Evolutionary conservation across 2,329 filamentous ascomycete species (phyloP).

Genomic region (Cordyceps fumosorosea): DNA sequence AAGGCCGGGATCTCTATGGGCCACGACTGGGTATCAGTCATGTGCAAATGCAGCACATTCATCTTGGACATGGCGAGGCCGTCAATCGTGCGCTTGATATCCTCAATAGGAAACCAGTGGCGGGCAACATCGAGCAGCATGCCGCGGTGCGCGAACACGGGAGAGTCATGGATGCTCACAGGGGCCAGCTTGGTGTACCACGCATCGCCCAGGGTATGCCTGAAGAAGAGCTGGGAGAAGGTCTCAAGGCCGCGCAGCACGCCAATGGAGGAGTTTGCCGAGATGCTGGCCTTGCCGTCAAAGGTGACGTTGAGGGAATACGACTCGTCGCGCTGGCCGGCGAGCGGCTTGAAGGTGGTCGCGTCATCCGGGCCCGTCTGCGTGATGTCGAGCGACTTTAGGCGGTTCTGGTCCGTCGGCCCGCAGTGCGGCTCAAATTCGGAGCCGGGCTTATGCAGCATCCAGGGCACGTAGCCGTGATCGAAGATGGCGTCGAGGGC

Average conservation of each 20-base stretch:
- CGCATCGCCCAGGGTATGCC: conserved; percentile 45
- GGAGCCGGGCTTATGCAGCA: conserved; percentile 58
- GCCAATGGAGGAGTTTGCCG: conserved; percentile 60
- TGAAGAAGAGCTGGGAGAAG: conserved; percentile 73
- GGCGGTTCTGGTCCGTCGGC: conserved; percentile 35
- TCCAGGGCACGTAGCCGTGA: conserved; percentile 70
- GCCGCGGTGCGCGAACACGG: conserved; percentile 59
- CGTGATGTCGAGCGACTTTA: conserved; percentile 55
- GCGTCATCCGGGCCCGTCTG: conserved; percentile 50
- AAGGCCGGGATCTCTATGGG: conserved; percentile 73
- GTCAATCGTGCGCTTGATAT: conserved; percentile 71
- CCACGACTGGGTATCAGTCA: conserved; percentile 81
- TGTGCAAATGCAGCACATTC: conserved; percentile 74
- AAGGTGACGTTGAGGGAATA: conserved; percentile 59
- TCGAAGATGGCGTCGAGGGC: conserved; percentile 59
- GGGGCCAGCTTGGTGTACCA: conserved; percentile 69
- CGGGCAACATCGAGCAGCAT: conserved; percentile 65
- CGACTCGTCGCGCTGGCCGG: conserved; percentile 65
- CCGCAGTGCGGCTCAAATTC: conserved; percentile 53
- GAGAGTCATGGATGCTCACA: conserved; percentile 58
- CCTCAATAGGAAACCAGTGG: conserved; percentile 59
- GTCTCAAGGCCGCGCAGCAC: conserved; percentile 68
- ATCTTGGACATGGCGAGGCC: conserved; percentile 73
- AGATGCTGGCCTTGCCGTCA: conserved; percentile 55
- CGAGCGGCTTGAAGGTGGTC: conserved; percentile 52